phyloP scores from a whole-genome alignment of 495 filamentous ascomycete species.

The Penicillium salamii region DNA sequence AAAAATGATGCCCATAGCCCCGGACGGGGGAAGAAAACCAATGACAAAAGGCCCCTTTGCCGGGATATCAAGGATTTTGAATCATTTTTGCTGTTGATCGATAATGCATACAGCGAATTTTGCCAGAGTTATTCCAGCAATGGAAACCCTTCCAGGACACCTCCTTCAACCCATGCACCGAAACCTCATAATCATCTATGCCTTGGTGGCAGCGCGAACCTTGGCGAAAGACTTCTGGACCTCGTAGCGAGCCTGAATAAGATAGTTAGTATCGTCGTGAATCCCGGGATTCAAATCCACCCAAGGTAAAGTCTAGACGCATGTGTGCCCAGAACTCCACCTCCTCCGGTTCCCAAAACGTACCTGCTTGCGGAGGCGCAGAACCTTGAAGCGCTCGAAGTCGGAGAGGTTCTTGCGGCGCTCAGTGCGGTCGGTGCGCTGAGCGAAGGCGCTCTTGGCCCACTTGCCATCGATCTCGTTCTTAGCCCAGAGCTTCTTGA shows the following conservation, averaged over 20 bases:
- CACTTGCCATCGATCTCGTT: slow-evolving; percentile 86
- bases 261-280: slow-evolving; percentile 14
- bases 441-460: slow-evolving; percentile 81
- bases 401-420: slow-evolving; percentile 89
- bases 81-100: slow-evolving; percentile 50
- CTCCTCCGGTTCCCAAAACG: slow-evolving; percentile 21
- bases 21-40: slow-evolving; percentile 16
- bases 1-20: slow-evolving; percentile 21
- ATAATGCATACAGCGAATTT: slow-evolving; percentile 49
- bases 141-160: slow-evolving; percentile 48
- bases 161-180: slow-evolving; percentile 49
- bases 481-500: slow-evolving; percentile 83
- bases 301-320: slow-evolving; percentile 1
- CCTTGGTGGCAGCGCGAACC: slow-evolving; percentile 56
- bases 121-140: slow-evolving; percentile 44
- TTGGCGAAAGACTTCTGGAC: slow-evolving; percentile 89
- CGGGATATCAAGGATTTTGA: slow-evolving; percentile 50
- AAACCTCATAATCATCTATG: slow-evolving; percentile 49
- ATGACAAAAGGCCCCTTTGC: slow-evolving; percentile 31
- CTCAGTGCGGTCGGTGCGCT: slow-evolving; percentile 77
- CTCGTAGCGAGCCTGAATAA: slow-evolving; percentile 75
- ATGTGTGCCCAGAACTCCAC: background rate
- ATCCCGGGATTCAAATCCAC: background rate
- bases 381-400: slow-evolving; percentile 99
- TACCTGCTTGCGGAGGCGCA: slow-evolving; percentile 96